Base-by-base conservation (phyloP, 305 asterid species). In the Plantago coronopus region DNA sequence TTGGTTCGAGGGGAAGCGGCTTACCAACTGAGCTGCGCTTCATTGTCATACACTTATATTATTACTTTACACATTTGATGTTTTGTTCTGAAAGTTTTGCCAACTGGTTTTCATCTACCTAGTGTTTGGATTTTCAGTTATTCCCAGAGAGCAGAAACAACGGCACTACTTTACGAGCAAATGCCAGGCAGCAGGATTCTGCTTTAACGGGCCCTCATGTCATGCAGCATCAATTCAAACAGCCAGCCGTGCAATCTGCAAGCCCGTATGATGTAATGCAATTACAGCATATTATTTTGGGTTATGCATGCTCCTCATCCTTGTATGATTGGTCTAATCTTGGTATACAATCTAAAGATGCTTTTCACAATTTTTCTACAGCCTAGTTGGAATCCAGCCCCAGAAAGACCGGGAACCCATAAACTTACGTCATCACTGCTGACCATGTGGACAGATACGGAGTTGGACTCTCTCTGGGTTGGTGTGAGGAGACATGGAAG, bases 401-500 rank as follows among this genome's bases (percentile, higher is more conserved):
- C 71, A 34, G 40, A 34, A 34, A 34, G 40, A 9, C 11, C 12
- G 17, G 37, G 31, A 50, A 22, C 13, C 37, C 17, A 50, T 14
- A 22, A 22, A 7, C 16, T 50, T 22, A 50, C 12, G 14, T 21
- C 27, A 0, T 15, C 15, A 21, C 37, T 23, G 14, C 69, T n/a
- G 4, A 63, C 74, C 61, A 67, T 57, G 59, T 87, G 94, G 94
- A 72, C 83, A 1, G 94, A 87, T 14, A 84, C 79, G 68, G 95
- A 87, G 77, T 69, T 84, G 17, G 94, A 87, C 46, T 70, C 69
- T 60, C 89, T 87, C 38, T 87, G 95, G 95, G 67, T 87, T 15
- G 95, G 95, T 10, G 87, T 87, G 61, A 76, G 95, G 54, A 81
- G 95, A 50, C 84, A 84, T 17, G 95, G 94, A 55, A 67, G 76